Evolutionary conservation across 805 yeast species (phyloP).

Genomic region (Priceomyces haplophilus): DNA sequence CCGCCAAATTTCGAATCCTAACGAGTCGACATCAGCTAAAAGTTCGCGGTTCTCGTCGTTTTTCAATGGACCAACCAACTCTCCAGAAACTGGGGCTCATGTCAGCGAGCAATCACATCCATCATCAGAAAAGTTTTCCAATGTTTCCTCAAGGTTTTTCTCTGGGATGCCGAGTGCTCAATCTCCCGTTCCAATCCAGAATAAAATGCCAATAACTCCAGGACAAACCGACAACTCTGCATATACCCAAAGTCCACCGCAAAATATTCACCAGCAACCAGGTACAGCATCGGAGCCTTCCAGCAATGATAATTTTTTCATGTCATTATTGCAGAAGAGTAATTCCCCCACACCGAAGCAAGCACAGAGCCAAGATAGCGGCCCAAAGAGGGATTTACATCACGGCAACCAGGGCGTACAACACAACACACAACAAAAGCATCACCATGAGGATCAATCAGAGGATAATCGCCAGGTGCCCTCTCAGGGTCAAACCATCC

Average conservation of each 20-base stretch:
- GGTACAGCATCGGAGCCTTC: background rate
- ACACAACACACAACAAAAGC: constrained; percentile 2
- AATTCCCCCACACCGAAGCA: constrained; percentile 6
- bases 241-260: constrained; percentile 3
- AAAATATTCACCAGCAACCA: constrained; percentile 2
- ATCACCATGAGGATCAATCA: background rate
- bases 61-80: constrained; percentile 17
- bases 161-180: constrained; percentile 1
- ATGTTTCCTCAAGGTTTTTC: constrained; percentile 13
- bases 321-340: constrained; percentile 43
- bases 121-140: background rate
- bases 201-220: background rate
- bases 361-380: background rate
- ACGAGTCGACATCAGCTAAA: constrained; percentile 18
- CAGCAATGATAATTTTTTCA: constrained; percentile 44
- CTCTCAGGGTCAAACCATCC: constrained; percentile 16
- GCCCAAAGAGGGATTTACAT: background rate
- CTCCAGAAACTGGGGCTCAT: constrained; percentile 1
- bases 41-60: constrained; percentile 39
- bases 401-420: background rate
- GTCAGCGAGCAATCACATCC: constrained; percentile 1
- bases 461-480: constrained; percentile 26
- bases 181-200: background rate
- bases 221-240: constrained; percentile 7
- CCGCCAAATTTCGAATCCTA: constrained; percentile 7